These are phyloP conservation scores for Salix arbutifolia DNA, from an alignment of 345 rosid species.

Conservation along the genomic window DNA sequence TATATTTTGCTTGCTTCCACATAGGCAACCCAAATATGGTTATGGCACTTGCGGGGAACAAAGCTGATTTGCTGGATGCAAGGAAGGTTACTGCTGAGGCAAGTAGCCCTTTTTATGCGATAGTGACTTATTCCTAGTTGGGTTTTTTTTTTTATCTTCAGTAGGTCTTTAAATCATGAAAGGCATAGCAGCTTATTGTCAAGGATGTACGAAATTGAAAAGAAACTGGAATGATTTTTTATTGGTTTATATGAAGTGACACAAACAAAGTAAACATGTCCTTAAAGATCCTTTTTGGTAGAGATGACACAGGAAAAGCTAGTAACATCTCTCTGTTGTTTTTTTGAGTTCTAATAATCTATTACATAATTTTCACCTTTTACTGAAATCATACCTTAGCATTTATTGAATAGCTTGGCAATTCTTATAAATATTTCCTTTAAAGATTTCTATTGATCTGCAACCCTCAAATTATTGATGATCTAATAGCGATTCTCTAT, in stretches of 20 bases:
- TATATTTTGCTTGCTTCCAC: constrained; percentile 7
- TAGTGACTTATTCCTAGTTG: neutral
- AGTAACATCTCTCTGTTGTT: too few species aligned
- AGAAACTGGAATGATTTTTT: neutral
- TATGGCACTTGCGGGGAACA: constrained; percentile 91
- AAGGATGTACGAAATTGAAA: neutral
- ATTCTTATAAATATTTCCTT: neutral
- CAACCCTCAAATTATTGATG: neutral
- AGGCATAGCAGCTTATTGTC: neutral
- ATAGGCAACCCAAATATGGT: constrained; percentile 89
- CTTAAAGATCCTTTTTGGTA: neutral
- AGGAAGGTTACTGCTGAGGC: constrained; percentile 76
- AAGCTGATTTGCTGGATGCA: constrained; percentile 79
- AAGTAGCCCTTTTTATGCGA: constrained; percentile 24
- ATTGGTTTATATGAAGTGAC: neutral
- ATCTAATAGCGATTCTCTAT: neutral
- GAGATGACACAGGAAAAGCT: neutral
- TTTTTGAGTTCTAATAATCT: neutral
- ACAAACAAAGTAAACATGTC: neutral
- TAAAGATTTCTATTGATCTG: neutral
- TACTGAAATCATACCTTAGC: neutral
- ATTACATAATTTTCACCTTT: neutral
- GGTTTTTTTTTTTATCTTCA: neutral
- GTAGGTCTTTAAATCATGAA: neutral
- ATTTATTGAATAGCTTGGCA: neutral